A percentile compares a stretch with the other conserved stretches of the same genome.
These are phyloP conservation scores for Xylariomycetidae sp. DNA, from an alignment of 2,329 filamentous ascomycete genomes.

Conservation along the genomic window DNA sequence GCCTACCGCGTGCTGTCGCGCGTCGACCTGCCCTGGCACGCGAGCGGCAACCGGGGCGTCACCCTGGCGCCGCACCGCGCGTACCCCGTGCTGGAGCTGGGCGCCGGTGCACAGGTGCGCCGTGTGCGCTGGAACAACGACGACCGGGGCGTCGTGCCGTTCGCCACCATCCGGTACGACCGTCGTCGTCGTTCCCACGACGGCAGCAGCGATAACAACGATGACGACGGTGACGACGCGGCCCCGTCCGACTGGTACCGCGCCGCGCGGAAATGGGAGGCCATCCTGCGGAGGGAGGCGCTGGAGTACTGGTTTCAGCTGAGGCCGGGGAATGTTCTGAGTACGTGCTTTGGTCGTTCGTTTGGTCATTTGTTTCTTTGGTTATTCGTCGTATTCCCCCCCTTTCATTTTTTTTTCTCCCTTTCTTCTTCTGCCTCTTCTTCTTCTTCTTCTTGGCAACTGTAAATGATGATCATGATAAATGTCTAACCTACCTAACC, in stretches of 20 bases:
- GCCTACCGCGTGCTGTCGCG: constrained; percentile 55
- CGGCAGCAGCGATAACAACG: too few relatives aligned
- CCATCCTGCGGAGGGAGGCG: constrained; percentile 59
- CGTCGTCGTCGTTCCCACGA: too few relatives aligned
- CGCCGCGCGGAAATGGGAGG: constrained; percentile 71
- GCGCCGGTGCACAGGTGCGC: constrained; percentile 31
- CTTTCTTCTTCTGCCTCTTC: too few relatives aligned
- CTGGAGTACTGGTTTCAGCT: constrained; percentile 79
- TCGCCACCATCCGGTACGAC: too few relatives aligned
- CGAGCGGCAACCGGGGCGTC: constrained; percentile 84
- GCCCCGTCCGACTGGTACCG: constrained; percentile 66
- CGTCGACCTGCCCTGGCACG: constrained; percentile 67
- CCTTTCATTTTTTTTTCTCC: constrained; percentile 8
- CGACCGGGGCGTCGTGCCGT: constrained; percentile 69
- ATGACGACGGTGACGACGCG: too few relatives aligned
- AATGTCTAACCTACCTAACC: background rate
- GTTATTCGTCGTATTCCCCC: constrained; percentile 1
- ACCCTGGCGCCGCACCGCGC: constrained; percentile 67
- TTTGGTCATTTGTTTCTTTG: background rate
- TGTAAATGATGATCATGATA: background rate
- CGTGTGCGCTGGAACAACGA: constrained; percentile 92
- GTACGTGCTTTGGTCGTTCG: constrained; percentile 44
- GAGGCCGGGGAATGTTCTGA: constrained; percentile 69
- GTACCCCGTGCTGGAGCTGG: constrained; percentile 68
- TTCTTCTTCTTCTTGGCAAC: constrained; percentile 4